Base-by-base conservation (phyloP, 345 rosid species). In the Cardamine occulta region DNA sequence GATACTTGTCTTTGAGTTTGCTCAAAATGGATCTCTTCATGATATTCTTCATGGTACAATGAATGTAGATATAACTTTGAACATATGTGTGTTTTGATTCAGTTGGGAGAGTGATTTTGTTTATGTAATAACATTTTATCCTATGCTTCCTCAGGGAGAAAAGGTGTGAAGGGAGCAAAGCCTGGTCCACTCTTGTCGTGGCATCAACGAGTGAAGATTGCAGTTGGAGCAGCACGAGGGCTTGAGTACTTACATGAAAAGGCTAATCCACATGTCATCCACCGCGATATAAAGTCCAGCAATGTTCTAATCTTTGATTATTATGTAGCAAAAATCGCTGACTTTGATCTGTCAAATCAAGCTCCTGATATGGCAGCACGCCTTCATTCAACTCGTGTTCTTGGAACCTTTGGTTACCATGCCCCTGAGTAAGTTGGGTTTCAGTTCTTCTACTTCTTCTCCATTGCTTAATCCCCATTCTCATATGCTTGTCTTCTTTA, bases 281-380 rank as follows among this genome's bases (percentile, higher is more conserved):
- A 87, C 82, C 81, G 91, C 4, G 93, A 87, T 80, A 79, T 87
- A 51, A 85, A 87, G 76, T 88, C 93, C 32, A 87, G 93, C 82
- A 88, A 88, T 71, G 88, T 87, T 70, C 86, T 89, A 66, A 84
- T 85, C 55, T 88, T 88, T 83, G 85, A 82, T 79, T 79, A 82
- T 42, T 85, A 88, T 79, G 87, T 85, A 7, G 87, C 91, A 15
- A 89, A 89, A 79, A 82, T 85, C 44, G 91, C 91, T 1, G 91
- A 87, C 74, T 89, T 85, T 66, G 88, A 87, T 87, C 85, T 85
- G 61, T 87, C 91, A 23, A 87, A 87, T 79, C 91, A 88, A 83
- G 85, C 88, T 69, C 88, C 91, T 78, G 89, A 88, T 70, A 88
- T 84, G 86, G 91, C 93, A 19, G 86, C 91, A 4, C 88, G 91